Evolutionary conservation across 2,329 filamentous ascomycete species (phyloP).

Genomic region (Parasarocladium wereldwijsianum): DNA sequence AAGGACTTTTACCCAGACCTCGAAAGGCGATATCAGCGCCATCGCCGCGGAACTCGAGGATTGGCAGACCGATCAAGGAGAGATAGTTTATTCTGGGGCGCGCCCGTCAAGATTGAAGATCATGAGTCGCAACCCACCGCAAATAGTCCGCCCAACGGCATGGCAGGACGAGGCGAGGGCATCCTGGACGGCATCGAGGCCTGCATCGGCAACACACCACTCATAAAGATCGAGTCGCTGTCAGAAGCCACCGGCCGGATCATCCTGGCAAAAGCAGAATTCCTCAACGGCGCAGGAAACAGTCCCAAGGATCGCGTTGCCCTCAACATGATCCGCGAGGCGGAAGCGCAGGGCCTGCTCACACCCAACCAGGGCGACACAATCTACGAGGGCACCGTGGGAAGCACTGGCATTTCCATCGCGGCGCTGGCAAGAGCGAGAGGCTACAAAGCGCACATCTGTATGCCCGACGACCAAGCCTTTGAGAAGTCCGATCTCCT

Average conservation of each 20-base stretch:
- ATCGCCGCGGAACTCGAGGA: slow-evolving; percentile 12
- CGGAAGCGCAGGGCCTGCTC: slow-evolving; percentile 64
- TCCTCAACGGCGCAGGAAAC: slow-evolving; percentile 85
- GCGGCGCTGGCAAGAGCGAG: slow-evolving; percentile 76
- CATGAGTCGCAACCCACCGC: slow-evolving; percentile 24
- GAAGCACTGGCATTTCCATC: slow-evolving; percentile 89
- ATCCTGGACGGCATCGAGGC: slow-evolving; percentile 72
- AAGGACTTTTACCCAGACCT: slow-evolving; percentile 70
- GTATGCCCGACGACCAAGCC: slow-evolving; percentile 89
- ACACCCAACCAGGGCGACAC: slow-evolving; percentile 74
- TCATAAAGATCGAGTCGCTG: slow-evolving; percentile 73
- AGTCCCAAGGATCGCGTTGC: slow-evolving; percentile 94
- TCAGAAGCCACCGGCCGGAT: slow-evolving; percentile 76
- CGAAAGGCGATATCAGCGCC: slow-evolving; percentile 45
- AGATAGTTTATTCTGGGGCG: slow-evolving; percentile 29
- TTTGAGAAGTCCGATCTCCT: slow-evolving; percentile 82
- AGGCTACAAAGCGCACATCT: slow-evolving; percentile 89
- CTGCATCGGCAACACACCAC: slow-evolving; percentile 84
- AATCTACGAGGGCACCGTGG: slow-evolving; percentile 94
- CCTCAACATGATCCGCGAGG: slow-evolving; percentile 71
- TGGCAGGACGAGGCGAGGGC: too few species aligned
- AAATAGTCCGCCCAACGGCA: slow-evolving; percentile 16
- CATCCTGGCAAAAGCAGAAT: slow-evolving; percentile 90
- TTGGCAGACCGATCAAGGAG: slow-evolving; percentile 10
- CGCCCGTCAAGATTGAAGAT: slow-evolving; percentile 40